Conservation (phyloP, 352 stramenopile species). For the Pythium guiyangense region DNA sequence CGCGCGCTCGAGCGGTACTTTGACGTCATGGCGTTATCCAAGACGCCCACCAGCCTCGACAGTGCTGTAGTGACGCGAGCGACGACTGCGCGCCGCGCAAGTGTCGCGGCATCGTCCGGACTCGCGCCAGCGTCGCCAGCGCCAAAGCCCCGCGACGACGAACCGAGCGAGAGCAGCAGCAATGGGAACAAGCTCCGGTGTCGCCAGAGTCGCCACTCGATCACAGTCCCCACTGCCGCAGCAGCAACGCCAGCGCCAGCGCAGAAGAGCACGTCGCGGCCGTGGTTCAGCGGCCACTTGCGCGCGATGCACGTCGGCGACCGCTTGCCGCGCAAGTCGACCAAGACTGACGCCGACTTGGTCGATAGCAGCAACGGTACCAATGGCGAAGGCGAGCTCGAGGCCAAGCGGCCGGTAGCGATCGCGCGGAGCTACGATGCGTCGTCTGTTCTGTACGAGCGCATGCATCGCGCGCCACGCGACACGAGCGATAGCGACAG, state of each 20-base stretch:
- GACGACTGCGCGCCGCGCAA: not conserved
- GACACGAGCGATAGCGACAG: not conserved
- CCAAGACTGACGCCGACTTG: constrained; percentile 21
- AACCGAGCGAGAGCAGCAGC: constrained; percentile 13
- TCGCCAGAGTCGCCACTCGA: constrained; percentile 18
- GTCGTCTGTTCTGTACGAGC: not conserved
- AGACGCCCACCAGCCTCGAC: constrained; percentile 2
- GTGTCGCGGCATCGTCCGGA: not conserved
- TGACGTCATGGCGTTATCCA: constrained; percentile 44
- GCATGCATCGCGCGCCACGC: not conserved
- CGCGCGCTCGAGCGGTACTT: constrained; percentile 64
- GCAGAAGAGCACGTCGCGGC: constrained; percentile 20
- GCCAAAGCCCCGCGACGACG: constrained; percentile 20
- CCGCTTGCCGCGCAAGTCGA: constrained; percentile 49
- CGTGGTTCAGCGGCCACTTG: constrained; percentile 71
- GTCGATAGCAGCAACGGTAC: not conserved
- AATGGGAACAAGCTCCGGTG: constrained; percentile 18
- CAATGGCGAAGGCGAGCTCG: constrained; percentile 9
- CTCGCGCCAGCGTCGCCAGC: constrained; percentile 5
- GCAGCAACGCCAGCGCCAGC: not conserved
- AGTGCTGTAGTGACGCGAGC: not conserved
- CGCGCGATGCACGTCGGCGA: constrained; percentile 68
- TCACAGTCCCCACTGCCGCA: constrained; percentile 9
- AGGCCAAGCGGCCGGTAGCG: constrained; percentile 1
- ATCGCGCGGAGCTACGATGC: not conserved